A percentile compares a stretch with the other conserved stretches of the same genome.
Evolutionary conservation across 345 rosid species (phyloP).

Genomic region (Gossypium australe): DNA sequence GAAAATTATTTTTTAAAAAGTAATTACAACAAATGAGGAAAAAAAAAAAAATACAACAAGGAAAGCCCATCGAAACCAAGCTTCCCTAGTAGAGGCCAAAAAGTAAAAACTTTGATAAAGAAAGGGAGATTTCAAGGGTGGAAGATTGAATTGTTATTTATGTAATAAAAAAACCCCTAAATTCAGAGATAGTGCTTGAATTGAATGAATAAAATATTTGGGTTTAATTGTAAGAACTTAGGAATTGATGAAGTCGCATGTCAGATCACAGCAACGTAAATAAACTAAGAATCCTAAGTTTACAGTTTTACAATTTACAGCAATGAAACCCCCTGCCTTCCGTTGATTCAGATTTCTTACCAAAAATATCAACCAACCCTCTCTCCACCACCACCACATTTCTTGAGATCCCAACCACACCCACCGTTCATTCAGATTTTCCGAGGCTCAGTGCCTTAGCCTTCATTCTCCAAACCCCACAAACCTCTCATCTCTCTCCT

Average conservation of each 20-base stretch:
- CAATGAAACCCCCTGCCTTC: background rate
- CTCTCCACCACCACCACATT: background rate
- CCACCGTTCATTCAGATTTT: background rate
- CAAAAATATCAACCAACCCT: background rate
- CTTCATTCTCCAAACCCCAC: background rate
- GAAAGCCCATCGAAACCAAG: too few species aligned
- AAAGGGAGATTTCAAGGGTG: too few species aligned
- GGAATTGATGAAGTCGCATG: background rate
- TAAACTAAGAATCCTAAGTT: background rate
- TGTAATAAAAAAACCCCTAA: too few species aligned
- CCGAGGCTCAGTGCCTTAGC: too few species aligned
- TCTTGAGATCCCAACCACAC: constrained; percentile 21
- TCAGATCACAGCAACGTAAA: background rate
- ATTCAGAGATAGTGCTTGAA: too few species aligned
- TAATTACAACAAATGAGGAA: too few species aligned
- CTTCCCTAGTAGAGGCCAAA: too few species aligned
- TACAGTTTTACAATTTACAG: background rate
- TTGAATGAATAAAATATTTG: background rate
- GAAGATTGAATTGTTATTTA: too few species aligned
- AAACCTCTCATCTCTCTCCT: background rate
- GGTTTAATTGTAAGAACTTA: background rate
- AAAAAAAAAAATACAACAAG: too few species aligned
- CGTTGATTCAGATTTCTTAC: background rate
- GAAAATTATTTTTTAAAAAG: too few species aligned
- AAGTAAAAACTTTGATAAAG: too few species aligned